Percentiles rank a stretch among this genome's conserved stretches.
Evolutionary conservation across 257 asterid species (phyloP).

Genomic region (Solanum medicagineum): DNA sequence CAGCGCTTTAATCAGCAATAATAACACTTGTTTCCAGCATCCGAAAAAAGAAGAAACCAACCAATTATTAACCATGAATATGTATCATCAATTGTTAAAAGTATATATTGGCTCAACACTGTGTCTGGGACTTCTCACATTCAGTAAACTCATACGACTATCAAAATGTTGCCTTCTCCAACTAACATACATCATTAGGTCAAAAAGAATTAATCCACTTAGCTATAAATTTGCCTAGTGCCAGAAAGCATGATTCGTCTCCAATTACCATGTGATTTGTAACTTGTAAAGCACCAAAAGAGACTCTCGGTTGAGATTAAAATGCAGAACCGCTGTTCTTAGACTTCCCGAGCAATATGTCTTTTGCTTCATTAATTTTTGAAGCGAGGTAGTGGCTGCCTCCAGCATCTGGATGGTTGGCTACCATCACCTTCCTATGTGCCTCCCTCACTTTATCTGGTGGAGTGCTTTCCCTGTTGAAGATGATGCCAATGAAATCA

Average conservation of each 20-base stretch:
- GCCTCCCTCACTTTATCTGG: constrained; percentile 80
- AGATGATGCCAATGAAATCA: background rate
- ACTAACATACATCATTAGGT: background rate
- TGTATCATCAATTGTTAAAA: background rate
- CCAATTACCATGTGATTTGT: background rate
- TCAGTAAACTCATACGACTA: background rate
- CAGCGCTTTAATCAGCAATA: too few species aligned
- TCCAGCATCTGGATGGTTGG: constrained; percentile 96
- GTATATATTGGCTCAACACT: background rate
- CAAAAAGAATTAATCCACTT: background rate
- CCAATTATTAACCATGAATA: background rate
- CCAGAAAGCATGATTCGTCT: background rate
- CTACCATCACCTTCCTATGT: constrained; percentile 86
- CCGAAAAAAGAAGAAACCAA: background rate
- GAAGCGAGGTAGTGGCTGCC: constrained; percentile 96
- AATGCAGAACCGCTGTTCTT: constrained; percentile 61
- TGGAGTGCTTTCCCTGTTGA: constrained; percentile 60
- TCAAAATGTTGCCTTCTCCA: background rate
- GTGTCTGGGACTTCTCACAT: background rate
- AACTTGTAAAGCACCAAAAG: constrained; percentile 4
- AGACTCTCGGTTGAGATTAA: constrained; percentile 8
- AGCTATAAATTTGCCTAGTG: background rate
- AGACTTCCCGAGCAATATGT: constrained; percentile 53
- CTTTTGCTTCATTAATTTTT: constrained; percentile 82
- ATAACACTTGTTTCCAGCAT: too few species aligned